Conservation (phyloP, 306 rosid species). For the Malus sylvestris region DNA sequence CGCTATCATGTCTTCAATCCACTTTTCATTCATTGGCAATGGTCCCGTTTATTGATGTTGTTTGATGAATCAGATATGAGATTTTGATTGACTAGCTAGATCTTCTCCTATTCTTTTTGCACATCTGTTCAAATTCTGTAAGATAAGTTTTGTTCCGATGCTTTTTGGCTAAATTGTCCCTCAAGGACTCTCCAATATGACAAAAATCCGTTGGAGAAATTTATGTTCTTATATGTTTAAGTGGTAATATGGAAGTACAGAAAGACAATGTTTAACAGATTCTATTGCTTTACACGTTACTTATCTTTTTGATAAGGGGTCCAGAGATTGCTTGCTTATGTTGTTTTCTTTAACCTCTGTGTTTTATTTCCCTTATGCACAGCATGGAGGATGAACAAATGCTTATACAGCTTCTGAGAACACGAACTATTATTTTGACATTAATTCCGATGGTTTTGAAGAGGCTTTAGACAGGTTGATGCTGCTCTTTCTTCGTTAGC, state of each 20-base stretch:
- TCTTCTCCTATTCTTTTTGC: neutral
- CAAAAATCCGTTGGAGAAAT: neutral
- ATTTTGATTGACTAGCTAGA: neutral
- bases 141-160: neutral
- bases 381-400: conserved; percentile 89
- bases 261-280: neutral
- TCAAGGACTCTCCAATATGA: neutral
- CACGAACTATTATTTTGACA: conserved; percentile 78
- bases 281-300: too few species aligned
- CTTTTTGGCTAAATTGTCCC: neutral
- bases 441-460: conserved; percentile 72
- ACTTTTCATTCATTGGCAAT: too few species aligned
- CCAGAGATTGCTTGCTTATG: neutral
- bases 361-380: conserved; percentile 15
- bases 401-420: conserved; percentile 67
- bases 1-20: neutral
- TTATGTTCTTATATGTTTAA: too few species aligned
- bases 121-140: neutral
- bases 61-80: neutral
- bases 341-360: neutral
- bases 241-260: neutral
- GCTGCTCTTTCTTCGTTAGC: conserved; percentile 8
- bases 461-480: conserved; percentile 91
- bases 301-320: neutral
- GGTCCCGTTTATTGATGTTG: neutral